Evolutionary conservation across 2,329 filamentous ascomycete genomes (phyloP).

Genomic region (Fusarium lyarnte): DNA sequence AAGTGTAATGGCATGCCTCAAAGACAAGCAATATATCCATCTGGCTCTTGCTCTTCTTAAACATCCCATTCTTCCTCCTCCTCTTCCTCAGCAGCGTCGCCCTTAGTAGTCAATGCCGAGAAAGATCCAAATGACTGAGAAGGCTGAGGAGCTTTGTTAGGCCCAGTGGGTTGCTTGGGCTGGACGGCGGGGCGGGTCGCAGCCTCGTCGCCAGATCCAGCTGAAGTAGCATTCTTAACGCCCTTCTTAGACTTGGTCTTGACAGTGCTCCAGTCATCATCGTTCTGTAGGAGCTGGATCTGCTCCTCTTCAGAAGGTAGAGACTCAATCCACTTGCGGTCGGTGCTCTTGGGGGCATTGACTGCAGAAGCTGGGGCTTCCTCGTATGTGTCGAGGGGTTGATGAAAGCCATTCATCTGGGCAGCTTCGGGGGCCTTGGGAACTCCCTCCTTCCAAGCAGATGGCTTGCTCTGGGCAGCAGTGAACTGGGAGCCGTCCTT

Average conservation of each 20-base stretch:
- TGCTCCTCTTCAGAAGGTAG: slow-evolving; percentile 71
- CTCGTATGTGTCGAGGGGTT: slow-evolving; percentile 69
- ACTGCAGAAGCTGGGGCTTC: slow-evolving; percentile 43
- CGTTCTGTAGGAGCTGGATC: slow-evolving; percentile 63
- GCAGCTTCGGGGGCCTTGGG: slow-evolving; percentile 46
- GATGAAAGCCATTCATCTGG: slow-evolving; percentile 50
- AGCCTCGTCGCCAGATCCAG: slow-evolving; percentile 50
- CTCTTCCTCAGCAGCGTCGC: slow-evolving; percentile 53
- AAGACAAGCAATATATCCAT: slow-evolving; percentile 15
- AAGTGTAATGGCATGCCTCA: slow-evolving; percentile 11
- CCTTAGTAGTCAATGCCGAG: slow-evolving; percentile 58
- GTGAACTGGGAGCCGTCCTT: slow-evolving; percentile 78
- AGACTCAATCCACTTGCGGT: slow-evolving; percentile 59
- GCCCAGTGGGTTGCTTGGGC: slow-evolving; percentile 44
- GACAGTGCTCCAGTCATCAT: slow-evolving; percentile 70
- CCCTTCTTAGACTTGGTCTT: slow-evolving; percentile 58
- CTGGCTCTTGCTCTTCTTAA: slow-evolving; percentile 38
- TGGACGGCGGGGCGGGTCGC: slow-evolving; percentile 44
- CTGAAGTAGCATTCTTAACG: slow-evolving; percentile 51
- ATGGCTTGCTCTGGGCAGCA: slow-evolving; percentile 55
- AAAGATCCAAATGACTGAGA: slow-evolving; percentile 57
- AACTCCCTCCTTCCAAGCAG: slow-evolving; percentile 55
- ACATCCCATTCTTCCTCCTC: slow-evolving; percentile 64
- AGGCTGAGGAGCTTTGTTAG: slow-evolving; percentile 45
- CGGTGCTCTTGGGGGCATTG: slow-evolving; percentile 47